Evolutionary conservation across 192 early-diverging fungal species (phyloP).

Genomic region (Rhizophagus sp.): DNA sequence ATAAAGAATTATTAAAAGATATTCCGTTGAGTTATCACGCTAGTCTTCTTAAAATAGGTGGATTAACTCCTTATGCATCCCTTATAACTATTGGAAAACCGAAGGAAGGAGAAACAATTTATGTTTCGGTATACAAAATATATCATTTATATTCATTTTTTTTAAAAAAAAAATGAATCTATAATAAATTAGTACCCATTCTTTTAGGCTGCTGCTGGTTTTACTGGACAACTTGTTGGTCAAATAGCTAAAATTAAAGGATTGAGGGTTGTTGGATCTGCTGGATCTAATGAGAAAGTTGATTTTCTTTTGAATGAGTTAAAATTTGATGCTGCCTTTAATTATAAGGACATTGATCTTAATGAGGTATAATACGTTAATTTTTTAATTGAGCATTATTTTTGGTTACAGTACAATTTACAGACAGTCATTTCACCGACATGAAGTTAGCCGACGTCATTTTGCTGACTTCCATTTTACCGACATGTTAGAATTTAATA

Average conservation of each 20-base stretch:
- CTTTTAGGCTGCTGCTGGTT: slow-evolving; percentile 72
- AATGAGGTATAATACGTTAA: slow-evolving; percentile 2
- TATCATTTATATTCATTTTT: neutral
- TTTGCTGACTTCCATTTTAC: too few species aligned
- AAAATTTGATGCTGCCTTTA: slow-evolving; percentile 79
- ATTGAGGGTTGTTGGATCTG: slow-evolving; percentile 71
- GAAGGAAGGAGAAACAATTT: slow-evolving; percentile 84
- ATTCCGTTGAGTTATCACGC: slow-evolving; percentile 30
- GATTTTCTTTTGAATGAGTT: slow-evolving; percentile 58
- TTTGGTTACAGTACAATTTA: too few species aligned
- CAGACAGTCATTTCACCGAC: too few species aligned
- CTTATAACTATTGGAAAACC: slow-evolving; percentile 71
- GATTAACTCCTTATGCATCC: slow-evolving; percentile 34
- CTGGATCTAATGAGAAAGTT: slow-evolving; percentile 77
- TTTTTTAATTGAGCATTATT: too few species aligned
- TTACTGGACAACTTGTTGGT: slow-evolving; percentile 68
- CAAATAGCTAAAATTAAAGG: slow-evolving; percentile 78
- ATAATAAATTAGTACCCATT: neutral
- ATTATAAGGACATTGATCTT: slow-evolving; percentile 72
- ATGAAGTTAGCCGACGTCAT: too few species aligned
- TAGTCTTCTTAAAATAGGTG: slow-evolving; percentile 67
- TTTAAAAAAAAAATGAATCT: neutral
- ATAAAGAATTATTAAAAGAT: neutral
- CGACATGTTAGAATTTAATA: too few species aligned
- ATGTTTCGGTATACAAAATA: slow-evolving; percentile 48